phyloP scores from a whole-genome alignment of 2,329 filamentous ascomycete species.

The Myrmaecium sp. region DNA sequence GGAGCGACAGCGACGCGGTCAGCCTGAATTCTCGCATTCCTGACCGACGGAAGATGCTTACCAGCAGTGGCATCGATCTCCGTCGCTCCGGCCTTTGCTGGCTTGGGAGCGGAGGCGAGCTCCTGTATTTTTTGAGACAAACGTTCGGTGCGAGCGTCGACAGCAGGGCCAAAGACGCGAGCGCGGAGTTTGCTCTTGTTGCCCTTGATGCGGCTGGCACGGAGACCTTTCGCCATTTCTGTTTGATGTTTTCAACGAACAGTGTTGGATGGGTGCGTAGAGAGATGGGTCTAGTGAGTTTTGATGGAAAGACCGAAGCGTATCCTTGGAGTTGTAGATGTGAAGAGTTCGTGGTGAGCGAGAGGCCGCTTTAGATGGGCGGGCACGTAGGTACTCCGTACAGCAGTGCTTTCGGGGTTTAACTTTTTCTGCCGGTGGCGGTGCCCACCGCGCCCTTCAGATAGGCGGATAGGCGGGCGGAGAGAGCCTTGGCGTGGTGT shows the following conservation, averaged over 20 bases:
- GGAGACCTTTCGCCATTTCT: conserved; percentile 70
- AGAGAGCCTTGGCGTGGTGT: too few relatives aligned
- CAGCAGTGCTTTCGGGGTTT: not conserved
- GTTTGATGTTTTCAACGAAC: conserved; percentile 12
- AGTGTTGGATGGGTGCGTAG: not conserved
- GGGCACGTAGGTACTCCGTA: not conserved
- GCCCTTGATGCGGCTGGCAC: conserved; percentile 62
- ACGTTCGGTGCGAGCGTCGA: conserved; percentile 62
- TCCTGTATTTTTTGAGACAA: conserved; percentile 76
- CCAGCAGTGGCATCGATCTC: conserved; percentile 31
- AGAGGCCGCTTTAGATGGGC: not conserved
- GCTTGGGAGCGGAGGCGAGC: conserved; percentile 59
- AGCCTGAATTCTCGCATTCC: too few relatives aligned
- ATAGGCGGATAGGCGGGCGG: too few relatives aligned
- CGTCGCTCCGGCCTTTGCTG: conserved; percentile 22
- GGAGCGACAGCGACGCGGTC: too few relatives aligned
- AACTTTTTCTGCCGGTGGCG: not conserved
- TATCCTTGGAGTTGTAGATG: conserved; percentile 6
- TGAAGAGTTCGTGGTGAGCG: conserved; percentile 3
- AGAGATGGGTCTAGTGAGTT: not conserved
- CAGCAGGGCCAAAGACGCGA: conserved; percentile 69
- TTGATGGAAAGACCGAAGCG: conserved; percentile 2
- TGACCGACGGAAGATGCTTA: too few relatives aligned
- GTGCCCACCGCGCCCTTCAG: not conserved
- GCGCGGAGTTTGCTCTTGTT: conserved; percentile 70